phyloP scores from a whole-genome alignment of 106 monocot species.

The Platanthera guangdongensis region DNA sequence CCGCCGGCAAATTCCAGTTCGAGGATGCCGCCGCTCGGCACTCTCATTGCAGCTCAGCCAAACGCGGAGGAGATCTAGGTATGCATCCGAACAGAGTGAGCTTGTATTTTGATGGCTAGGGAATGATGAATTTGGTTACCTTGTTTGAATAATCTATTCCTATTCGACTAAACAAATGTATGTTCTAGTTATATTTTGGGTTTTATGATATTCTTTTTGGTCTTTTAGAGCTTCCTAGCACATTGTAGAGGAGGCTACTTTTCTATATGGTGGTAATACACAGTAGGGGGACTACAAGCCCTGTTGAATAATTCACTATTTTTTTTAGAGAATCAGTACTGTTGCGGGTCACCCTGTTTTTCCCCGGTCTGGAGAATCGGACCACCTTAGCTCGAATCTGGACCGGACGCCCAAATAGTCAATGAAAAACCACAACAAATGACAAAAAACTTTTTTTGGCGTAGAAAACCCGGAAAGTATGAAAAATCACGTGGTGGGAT shows the following conservation, averaged over 20 bases:
- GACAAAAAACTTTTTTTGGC: too few species aligned
- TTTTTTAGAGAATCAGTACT: too few species aligned
- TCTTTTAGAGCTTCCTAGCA: neutral
- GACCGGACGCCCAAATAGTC: too few species aligned
- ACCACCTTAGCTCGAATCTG: too few species aligned
- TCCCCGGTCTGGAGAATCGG: too few species aligned
- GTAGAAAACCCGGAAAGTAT: too few species aligned
- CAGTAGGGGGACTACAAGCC: too few species aligned
- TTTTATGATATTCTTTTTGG: neutral
- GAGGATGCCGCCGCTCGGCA: conserved; percentile 42
- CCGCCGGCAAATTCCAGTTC: conserved; percentile 35
- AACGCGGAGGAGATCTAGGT: conserved; percentile 81
- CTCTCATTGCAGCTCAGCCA: conserved; percentile 85
- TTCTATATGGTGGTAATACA: too few species aligned
- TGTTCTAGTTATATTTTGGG: neutral
- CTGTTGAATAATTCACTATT: too few species aligned
- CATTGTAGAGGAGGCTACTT: neutral
- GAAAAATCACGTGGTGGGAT: too few species aligned
- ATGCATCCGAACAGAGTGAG: neutral
- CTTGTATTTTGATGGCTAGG: neutral
- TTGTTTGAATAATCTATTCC: neutral
- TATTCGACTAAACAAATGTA: neutral
- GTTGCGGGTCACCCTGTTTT: too few species aligned
- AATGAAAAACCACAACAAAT: too few species aligned
- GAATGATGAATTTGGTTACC: neutral